These are phyloP conservation scores for Chaetomiaceae sp. DNA, from an alignment of 2,329 filamentous ascomycete species.

Conservation along the genomic window DNA sequence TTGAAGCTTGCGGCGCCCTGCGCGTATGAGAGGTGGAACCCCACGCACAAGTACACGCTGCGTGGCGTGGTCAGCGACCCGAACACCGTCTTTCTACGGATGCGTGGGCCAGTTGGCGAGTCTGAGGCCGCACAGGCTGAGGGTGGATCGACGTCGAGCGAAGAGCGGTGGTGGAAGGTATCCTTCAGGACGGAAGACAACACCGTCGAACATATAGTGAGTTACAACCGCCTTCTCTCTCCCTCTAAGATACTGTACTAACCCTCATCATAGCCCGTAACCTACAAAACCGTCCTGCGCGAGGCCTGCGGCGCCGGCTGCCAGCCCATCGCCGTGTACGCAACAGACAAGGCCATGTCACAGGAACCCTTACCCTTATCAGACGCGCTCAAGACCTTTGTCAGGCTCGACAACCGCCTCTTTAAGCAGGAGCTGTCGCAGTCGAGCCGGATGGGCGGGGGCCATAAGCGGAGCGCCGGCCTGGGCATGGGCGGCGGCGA, in stretches of 20 bases:
- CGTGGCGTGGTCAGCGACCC: slow-evolving; percentile 29
- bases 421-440: slow-evolving; percentile 33
- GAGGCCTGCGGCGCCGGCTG: slow-evolving; percentile 20
- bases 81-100: slow-evolving; percentile 30
- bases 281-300: slow-evolving; percentile 19
- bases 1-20: slow-evolving; percentile 24
- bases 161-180: slow-evolving; percentile 32
- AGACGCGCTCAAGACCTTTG: slow-evolving; percentile 31
- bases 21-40: slow-evolving; percentile 23
- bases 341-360: slow-evolving; percentile 29
- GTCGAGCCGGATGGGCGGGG: slow-evolving; percentile 11
- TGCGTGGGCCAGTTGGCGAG: slow-evolving; percentile 23
- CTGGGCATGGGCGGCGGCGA: too few relatives aligned
- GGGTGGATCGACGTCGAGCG: slow-evolving; percentile 10
- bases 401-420: slow-evolving; percentile 34
- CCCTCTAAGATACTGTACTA: not conserved
- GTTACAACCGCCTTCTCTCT: not conserved
- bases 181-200: slow-evolving; percentile 14
- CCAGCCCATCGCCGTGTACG: slow-evolving; percentile 31
- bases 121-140: slow-evolving; percentile 6
- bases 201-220: slow-evolving; percentile 19
- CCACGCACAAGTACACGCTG: slow-evolving; percentile 30
- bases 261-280: slow-evolving; percentile 11
- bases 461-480: slow-evolving; percentile 24
- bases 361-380: slow-evolving; percentile 24